phyloP scores from a whole-genome alignment of 805 yeast genomes.

The Teunomyces funiuensis region DNA sequence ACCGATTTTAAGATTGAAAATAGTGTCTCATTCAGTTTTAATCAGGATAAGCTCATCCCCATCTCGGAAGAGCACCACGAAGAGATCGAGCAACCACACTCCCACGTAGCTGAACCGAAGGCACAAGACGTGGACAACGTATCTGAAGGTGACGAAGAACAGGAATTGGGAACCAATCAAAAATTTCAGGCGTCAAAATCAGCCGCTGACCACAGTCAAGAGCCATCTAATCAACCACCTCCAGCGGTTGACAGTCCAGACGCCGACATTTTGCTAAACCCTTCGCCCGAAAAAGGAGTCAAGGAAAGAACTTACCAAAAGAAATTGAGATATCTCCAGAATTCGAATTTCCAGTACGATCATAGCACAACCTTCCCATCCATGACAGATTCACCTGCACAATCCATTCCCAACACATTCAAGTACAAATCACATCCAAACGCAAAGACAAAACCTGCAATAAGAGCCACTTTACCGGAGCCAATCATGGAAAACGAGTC shows the following conservation, averaged over 20 bases:
- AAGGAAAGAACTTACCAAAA: slow-evolving; percentile 24
- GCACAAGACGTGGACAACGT: not conserved
- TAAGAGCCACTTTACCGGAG: slow-evolving; percentile 18
- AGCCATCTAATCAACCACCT: not conserved
- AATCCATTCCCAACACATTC: slow-evolving; percentile 44
- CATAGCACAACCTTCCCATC: slow-evolving; percentile 1
- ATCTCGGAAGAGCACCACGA: slow-evolving; percentile 2
- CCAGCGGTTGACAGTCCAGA: not conserved
- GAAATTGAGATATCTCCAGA: slow-evolving; percentile 34
- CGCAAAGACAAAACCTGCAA: slow-evolving; percentile 38
- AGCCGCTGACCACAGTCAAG: not conserved
- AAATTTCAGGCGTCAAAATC: no score
- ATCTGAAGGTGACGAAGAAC: not conserved
- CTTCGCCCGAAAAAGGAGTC: slow-evolving; percentile 8
- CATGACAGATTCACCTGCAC: slow-evolving; percentile 10
- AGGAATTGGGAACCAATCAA: no score
- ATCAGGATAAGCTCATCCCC: not conserved
- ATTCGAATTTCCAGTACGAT: slow-evolving; percentile 28
- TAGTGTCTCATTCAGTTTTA: not conserved
- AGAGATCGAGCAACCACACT: not conserved
- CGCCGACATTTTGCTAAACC: slow-evolving; percentile 1
- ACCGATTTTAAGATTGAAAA: not conserved
- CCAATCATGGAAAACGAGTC: not conserved
- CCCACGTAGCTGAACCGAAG: not conserved
- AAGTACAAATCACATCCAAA: slow-evolving; percentile 46